Base-by-base conservation (phyloP, 2,329 filamentous ascomycete species). In the Madurella fahalii region DNA sequence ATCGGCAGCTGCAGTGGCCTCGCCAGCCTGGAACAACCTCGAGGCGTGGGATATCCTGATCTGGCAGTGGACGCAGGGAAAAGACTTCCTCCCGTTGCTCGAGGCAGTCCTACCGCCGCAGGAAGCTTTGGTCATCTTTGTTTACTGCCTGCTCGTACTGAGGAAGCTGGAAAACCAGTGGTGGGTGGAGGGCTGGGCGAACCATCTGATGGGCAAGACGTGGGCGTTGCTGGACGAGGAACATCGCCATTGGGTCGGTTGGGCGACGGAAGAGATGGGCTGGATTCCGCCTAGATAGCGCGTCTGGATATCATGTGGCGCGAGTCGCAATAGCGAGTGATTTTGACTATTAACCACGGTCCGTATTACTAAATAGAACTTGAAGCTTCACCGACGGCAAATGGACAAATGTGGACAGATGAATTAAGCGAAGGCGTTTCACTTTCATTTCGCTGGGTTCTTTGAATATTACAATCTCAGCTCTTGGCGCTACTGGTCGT, bases 121-220 rank as follows among this genome's bases (percentile, higher is more conserved):
- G 53, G 67, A 66, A 37, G 63, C 68, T 2, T 54, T 74, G 5
- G 64, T 63, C 40, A 70, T 74, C 13, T 70, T 71, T 53, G 67
- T 66, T 15, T 72, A 69, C 46, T 67, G 67, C 15, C 65, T 71
- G 12, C 47, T 67, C 32, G 44, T 40, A 7, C 49, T 72, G 5
- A 62, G 71, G 43, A 68, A 67, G 50, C 45, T 67, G 12, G 63
- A 65, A 48, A 58, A 59, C 32, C 58, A 72, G 50, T 72, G 71
- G 71, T 74, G 70, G 69, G 61, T 72, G 20, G 64, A 71, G 47
- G 70, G 71, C 0, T 71, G 70, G 67, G 64, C 65, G 1, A 59
- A 59, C 16, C 66, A 72, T 55, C 57, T 74, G 9, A 64, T 74
- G 18, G 48, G 58, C 16, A 58, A 64, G 50, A 64, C 68, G 7